Evolutionary conservation across 176 grass and related monocot genomes (phyloP).

Genomic region (Calamus simplicifolius): DNA sequence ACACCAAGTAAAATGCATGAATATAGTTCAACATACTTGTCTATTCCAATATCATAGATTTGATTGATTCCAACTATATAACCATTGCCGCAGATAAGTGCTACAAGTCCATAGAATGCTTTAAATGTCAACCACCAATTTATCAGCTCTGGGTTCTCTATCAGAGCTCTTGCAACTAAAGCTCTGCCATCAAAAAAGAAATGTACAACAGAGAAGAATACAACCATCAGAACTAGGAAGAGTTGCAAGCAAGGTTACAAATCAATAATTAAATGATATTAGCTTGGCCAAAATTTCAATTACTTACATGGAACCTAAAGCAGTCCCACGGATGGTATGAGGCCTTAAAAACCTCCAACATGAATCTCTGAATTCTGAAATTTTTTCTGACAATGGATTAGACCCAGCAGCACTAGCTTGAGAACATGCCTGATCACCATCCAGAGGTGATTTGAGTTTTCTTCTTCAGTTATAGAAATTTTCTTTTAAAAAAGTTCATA

Average conservation of each 20-base stretch:
- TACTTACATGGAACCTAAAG: slow-evolving; percentile 76
- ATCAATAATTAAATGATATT: neutral
- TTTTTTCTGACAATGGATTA: slow-evolving; percentile 31
- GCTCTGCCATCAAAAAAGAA: slow-evolving; percentile 40
- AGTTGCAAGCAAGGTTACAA: slow-evolving; percentile 10
- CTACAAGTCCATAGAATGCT: slow-evolving; percentile 61
- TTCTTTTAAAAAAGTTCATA: no score
- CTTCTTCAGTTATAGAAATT: no score
- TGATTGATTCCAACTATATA: slow-evolving; percentile 99
- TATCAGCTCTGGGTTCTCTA: slow-evolving; percentile 78
- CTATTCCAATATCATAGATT: slow-evolving; percentile 92
- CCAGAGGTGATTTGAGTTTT: no score
- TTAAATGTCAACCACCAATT: slow-evolving; percentile 80
- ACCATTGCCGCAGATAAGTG: slow-evolving; percentile 79
- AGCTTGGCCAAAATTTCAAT: neutral
- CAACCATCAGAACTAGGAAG: slow-evolving; percentile 1
- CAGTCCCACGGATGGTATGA: slow-evolving; percentile 92
- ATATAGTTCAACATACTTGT: slow-evolving; percentile 54
- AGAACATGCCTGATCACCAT: slow-evolving; percentile 37
- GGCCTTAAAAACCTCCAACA: slow-evolving; percentile 96
- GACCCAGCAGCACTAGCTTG: slow-evolving; percentile 47
- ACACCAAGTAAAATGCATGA: neutral
- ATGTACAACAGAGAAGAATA: neutral
- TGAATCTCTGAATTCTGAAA: slow-evolving; percentile 59
- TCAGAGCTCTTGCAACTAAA: slow-evolving; percentile 85